Conservation (phyloP, 805 yeast species). For the Kazachstania psychrophila region DNA sequence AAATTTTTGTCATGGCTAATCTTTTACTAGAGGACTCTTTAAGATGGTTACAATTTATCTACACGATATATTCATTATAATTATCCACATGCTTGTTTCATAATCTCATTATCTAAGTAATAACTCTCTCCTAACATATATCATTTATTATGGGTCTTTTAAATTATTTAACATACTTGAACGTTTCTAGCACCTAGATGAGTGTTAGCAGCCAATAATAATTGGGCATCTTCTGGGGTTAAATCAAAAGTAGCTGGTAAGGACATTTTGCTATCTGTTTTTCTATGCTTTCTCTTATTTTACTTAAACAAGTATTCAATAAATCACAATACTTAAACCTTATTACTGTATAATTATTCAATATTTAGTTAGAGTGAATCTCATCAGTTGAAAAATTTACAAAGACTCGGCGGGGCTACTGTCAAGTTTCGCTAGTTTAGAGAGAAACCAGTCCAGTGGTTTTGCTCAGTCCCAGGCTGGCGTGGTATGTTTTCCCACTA, state of each 20-base stretch:
- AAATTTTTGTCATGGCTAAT: no score
- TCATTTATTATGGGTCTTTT: neutral
- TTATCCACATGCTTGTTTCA: neutral
- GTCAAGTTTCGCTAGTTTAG: no score
- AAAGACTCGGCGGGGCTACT: no score
- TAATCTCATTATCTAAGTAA: neutral
- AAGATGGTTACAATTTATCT: no score
- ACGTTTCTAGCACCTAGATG: constrained; percentile 99
- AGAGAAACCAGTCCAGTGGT: no score
- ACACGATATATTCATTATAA: no score
- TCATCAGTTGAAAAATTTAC: no score
- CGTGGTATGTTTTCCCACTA: no score
- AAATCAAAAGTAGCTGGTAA: constrained; percentile 83
- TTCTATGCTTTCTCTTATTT: constrained; percentile 23
- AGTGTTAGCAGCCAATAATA: constrained; percentile 97
- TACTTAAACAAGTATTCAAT: neutral
- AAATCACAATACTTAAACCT: neutral
- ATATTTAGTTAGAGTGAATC: no score
- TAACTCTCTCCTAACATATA: neutral
- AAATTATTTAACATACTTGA: constrained; percentile 74
- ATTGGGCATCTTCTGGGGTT: constrained; percentile 98
- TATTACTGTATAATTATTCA: no score
- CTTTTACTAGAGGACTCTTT: no score
- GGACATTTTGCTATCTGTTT: constrained; percentile 45
- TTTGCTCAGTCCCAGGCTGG: no score